Percentiles rank a stretch among this genome's conserved stretches.
Conservation (phyloP, 1,284 basidiomycete species). For the Ceratobasidium sp. region DNA sequence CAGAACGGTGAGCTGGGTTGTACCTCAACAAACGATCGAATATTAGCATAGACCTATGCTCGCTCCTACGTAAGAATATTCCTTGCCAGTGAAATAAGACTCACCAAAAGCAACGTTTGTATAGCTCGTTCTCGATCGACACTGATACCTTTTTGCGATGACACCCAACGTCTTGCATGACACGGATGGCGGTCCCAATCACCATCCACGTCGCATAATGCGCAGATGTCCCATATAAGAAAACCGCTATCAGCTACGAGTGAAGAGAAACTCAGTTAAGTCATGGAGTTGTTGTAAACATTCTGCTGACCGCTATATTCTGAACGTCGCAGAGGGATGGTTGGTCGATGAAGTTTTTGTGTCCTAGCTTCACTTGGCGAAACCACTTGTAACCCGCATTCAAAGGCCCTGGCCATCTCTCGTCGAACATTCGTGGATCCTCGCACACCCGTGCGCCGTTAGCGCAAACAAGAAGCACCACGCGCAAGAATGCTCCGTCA, state of each 20-base stretch:
- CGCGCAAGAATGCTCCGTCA: not conserved
- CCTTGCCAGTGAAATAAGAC: not conserved
- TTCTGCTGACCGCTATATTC: not conserved
- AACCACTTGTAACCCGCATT: conserved; percentile 4
- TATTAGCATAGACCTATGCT: too few species aligned
- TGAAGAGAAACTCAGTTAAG: too few species aligned
- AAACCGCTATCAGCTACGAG: too few species aligned
- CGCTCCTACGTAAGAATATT: too few species aligned
- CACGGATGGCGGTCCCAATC: not conserved
- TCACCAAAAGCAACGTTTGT: not conserved
- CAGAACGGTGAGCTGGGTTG: too few species aligned
- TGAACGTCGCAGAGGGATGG: not conserved
- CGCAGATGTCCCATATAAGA: not conserved
- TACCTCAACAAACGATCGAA: conserved; percentile 27
- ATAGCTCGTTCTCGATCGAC: not conserved
- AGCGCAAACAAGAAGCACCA: not conserved
- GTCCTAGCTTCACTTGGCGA: not conserved
- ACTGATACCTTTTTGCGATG: not conserved
- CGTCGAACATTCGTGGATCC: not conserved
- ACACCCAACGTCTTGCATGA: not conserved
- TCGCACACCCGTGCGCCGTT: not conserved
- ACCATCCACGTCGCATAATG: not conserved
- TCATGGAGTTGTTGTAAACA: too few species aligned
- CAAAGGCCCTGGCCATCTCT: not conserved
- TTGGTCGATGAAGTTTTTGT: not conserved